phyloP scores from a whole-genome alignment of 345 rosid genomes.

The Cardamine chenopodiifolia region DNA sequence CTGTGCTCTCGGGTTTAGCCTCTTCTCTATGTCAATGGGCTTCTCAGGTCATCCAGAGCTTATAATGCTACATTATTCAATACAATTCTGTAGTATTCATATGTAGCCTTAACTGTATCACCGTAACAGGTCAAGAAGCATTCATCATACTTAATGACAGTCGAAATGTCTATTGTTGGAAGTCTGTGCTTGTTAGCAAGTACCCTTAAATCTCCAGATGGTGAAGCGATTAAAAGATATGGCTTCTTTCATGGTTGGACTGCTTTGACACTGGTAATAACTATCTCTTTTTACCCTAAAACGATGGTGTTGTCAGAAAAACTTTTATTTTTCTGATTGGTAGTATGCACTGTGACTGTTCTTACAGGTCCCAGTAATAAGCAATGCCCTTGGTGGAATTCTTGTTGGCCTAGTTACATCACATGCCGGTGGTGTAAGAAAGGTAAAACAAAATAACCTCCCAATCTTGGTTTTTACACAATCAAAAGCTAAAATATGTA shows the following conservation, averaged over 20 bases:
- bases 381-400: constrained; percentile 91
- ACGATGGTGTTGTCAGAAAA: not conserved
- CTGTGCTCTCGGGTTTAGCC: constrained; percentile 96
- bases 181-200: constrained; percentile 86
- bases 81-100: not conserved
- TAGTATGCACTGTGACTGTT: not conserved
- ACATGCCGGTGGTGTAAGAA: constrained; percentile 95
- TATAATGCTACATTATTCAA: constrained; percentile 3
- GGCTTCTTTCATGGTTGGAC: constrained; percentile 99
- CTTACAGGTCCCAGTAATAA: constrained; percentile 73
- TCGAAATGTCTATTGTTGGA: constrained; percentile 97
- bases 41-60: constrained; percentile 65
- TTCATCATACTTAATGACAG: constrained; percentile 92
- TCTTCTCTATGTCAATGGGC: constrained; percentile 97
- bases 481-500: constrained; percentile 5
- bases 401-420: constrained; percentile 96
- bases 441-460: constrained; percentile 50
- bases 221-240: constrained; percentile 72
- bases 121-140: constrained; percentile 82
- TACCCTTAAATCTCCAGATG: constrained; percentile 90
- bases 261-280: constrained; percentile 59
- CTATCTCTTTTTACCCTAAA: not conserved
- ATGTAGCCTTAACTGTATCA: constrained; percentile 9
- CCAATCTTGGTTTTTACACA: not conserved
- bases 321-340: not conserved